Evolutionary conservation across 2,329 filamentous ascomycete species (phyloP).

Genomic region (Penicillium sp.): DNA sequence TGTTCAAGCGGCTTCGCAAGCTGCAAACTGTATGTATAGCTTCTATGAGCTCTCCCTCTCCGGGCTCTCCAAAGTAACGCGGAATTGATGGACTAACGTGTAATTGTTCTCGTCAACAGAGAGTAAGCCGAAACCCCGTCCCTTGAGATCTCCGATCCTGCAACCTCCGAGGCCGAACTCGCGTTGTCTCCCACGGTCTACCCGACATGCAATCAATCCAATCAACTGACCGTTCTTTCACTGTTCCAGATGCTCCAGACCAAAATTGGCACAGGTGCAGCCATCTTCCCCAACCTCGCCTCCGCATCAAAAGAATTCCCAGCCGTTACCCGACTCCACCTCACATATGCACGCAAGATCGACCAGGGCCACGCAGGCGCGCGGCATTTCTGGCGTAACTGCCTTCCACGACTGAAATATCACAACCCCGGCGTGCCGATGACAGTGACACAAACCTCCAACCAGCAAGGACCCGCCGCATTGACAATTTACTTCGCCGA

Average conservation of each 20-base stretch:
- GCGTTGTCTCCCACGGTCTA: not conserved
- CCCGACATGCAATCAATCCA: not conserved
- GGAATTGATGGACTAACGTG: constrained; percentile 10
- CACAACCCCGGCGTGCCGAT: constrained; percentile 86
- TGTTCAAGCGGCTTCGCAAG: constrained; percentile 67
- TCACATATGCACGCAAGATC: constrained; percentile 46
- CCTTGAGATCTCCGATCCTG: constrained; percentile 4
- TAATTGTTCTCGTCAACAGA: constrained; percentile 25
- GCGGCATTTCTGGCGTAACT: constrained; percentile 85
- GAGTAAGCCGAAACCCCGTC: constrained; percentile 24
- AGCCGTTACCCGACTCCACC: constrained; percentile 43
- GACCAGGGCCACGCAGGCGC: constrained; percentile 40
- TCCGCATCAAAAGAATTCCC: constrained; percentile 35
- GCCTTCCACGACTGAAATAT: constrained; percentile 84
- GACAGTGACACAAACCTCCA: constrained; percentile 67
- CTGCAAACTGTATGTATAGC: constrained; percentile 63
- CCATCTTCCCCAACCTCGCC: constrained; percentile 61
- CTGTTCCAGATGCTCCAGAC: constrained; percentile 66
- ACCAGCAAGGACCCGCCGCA: constrained; percentile 46
- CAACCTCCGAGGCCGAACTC: not conserved
- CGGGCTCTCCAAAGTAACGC: not conserved
- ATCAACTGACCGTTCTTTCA: not conserved
- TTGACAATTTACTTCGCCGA: constrained; percentile 45
- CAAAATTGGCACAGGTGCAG: constrained; percentile 78
- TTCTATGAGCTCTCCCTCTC: not conserved